Base-by-base conservation (phyloP, 371 early-diverging fungal genomes). In the Choanephora cucurbitarum region DNA sequence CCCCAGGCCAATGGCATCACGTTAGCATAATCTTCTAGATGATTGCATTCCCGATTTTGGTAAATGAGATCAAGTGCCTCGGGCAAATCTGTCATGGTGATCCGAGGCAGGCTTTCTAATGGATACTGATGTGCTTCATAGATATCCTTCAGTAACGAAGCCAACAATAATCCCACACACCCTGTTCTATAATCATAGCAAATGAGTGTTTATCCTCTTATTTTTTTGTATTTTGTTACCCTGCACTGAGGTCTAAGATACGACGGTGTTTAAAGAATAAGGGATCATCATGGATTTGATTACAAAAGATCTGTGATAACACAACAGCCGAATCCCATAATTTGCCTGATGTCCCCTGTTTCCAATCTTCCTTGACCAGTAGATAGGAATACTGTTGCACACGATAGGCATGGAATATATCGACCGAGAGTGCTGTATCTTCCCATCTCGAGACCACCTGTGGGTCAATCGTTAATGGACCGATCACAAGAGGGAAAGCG, bases 311-410 rank as follows among this genome's bases (percentile, higher is more conserved):
- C 6, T 78, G 72, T 3, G 73, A 65, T 14, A 85, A 19, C 0
- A 77, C 75, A 31, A 83, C 65, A 0, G 85, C 83, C 0, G 85
- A 82, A 58, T 85, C 83, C 85, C 85, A 85, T 24, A 80, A 60
- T 43, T 82, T 83, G 9, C 83, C 85, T 13, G 83, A 80, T 21
- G 83, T 80, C 0, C 76, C 75, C 8, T 59, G 44, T 8, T 73
- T 68, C 80, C 82, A 81, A 2, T 60, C 52, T 52, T 85, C 85
- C 17, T 74, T 71, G n/a, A 85, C 59, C 1, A 85, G 22, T 17
- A 64, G 31, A 32, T 47, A 55, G 1, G 48, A 41, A 3, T 32
- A 13, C 23, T 64, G 55, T 1, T 40, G 44, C 9, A 57, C 5
- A 9, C 28, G 19, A 19, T 44, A 57, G 1, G 43, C 50, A 28